Evolutionary conservation across 352 stramenopile species (phyloP).

Genomic region (Blastocystis sp.): DNA sequence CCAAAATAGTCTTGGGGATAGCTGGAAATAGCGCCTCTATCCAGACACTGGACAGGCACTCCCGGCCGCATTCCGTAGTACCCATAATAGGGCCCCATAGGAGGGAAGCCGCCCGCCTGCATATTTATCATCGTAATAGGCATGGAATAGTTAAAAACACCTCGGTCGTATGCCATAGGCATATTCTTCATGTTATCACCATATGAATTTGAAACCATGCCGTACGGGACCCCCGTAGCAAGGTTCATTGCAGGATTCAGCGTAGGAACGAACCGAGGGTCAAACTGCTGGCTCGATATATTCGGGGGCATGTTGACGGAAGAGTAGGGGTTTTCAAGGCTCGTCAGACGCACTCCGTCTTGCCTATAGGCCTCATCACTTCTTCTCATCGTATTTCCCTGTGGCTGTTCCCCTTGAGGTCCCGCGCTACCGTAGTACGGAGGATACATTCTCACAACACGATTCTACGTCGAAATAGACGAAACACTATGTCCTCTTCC

Average conservation of each 20-base stretch:
- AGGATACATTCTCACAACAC: conserved; percentile 32
- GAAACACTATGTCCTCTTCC: background rate
- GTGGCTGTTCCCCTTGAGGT: conserved; percentile 16
- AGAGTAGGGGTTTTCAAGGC: conserved; percentile 59
- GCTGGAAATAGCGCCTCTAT: background rate
- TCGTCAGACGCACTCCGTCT: conserved; percentile 24
- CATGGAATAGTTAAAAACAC: conserved; percentile 30
- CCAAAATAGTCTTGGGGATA: background rate
- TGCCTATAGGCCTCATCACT: conserved; percentile 39
- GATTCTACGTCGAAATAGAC: background rate
- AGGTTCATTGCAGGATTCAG: conserved; percentile 47
- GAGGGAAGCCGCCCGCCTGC: background rate
- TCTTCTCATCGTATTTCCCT: conserved; percentile 25
- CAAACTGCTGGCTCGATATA: conserved; percentile 34
- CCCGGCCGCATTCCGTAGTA: conserved; percentile 37
- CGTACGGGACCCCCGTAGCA: conserved; percentile 17
- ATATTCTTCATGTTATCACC: conserved; percentile 53
- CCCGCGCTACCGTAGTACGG: conserved; percentile 35
- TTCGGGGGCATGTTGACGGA: conserved; percentile 35
- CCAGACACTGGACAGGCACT: background rate
- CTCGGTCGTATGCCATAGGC: conserved; percentile 38
- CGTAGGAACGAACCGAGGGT: conserved; percentile 47
- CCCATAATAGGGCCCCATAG: conserved; percentile 12
- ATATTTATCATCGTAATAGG: conserved; percentile 52
- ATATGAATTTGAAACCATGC: conserved; percentile 63